A percentile compares a stretch with the other conserved stretches of the same genome.
Conservation (phyloP, 1,284 basidiomycete genomes). For the Cutaneotrichosporon mucoides region DNA sequence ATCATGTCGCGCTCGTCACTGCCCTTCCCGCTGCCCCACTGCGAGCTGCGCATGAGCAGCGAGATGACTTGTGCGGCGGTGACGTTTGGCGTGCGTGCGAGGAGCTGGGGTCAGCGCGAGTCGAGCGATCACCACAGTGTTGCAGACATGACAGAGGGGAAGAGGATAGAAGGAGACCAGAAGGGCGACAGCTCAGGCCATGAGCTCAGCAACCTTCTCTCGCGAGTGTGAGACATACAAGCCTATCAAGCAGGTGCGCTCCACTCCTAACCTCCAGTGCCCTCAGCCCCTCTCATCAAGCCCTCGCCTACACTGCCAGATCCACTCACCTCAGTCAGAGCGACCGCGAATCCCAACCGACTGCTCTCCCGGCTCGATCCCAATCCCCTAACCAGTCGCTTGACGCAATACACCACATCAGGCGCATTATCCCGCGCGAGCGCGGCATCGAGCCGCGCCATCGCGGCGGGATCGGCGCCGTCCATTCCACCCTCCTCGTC, state of each 20-base stretch:
- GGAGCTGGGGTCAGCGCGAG: constrained; percentile 55
- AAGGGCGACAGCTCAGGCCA: too few relatives aligned
- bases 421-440: constrained; percentile 65
- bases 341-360: constrained; percentile 89
- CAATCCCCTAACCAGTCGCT: constrained; percentile 76
- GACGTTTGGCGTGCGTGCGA: constrained; percentile 73
- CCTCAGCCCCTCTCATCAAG: too few relatives aligned
- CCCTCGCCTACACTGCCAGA: not conserved
- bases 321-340: constrained; percentile 78
- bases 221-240: too few relatives aligned
- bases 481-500: constrained; percentile 46
- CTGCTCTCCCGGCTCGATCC: constrained; percentile 90
- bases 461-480: constrained; percentile 49
- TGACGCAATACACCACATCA: constrained; percentile 84
- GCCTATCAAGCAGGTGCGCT: too few relatives aligned
- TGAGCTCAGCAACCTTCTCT: too few relatives aligned
- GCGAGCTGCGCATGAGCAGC: constrained; percentile 66
- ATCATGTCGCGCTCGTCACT: constrained; percentile 88
- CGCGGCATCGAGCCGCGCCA: constrained; percentile 41
- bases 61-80: constrained; percentile 70
- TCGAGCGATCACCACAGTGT: too few relatives aligned
- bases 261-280: too few relatives aligned
- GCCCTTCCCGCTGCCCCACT: constrained; percentile 66
- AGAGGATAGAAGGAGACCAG: too few relatives aligned
- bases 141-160: too few relatives aligned